Conservation (phyloP, 1,139 yeast genomes). For the Zygoascus meyerae region DNA sequence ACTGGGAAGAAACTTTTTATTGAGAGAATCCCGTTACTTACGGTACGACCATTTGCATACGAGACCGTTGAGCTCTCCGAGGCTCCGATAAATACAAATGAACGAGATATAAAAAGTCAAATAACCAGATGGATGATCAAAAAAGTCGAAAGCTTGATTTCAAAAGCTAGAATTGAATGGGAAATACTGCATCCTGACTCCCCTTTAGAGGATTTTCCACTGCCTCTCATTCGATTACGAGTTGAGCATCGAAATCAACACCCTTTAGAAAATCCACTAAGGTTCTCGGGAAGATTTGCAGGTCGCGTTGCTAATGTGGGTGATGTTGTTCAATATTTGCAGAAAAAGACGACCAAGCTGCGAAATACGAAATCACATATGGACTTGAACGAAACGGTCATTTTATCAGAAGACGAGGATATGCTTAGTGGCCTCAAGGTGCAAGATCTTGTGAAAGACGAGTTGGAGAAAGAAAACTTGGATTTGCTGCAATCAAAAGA, state of each 20-base stretch:
- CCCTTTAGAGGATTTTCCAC: slow-evolving; percentile 37
- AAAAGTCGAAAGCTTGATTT: slow-evolving; percentile 63
- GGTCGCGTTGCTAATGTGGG: slow-evolving; percentile 87
- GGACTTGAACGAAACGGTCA: slow-evolving; percentile 18
- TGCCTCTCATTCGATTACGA: slow-evolving; percentile 74
- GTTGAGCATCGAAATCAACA: slow-evolving; percentile 90
- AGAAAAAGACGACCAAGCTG: not conserved
- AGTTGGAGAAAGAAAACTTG: slow-evolving; percentile 56
- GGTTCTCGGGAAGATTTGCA: slow-evolving; percentile 85
- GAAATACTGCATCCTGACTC: slow-evolving; percentile 27
- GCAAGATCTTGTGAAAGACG: slow-evolving; percentile 54
- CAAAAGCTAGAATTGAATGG: slow-evolving; percentile 52
- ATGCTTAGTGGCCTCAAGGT: slow-evolving; percentile 45
- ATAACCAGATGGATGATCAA: slow-evolving; percentile 55
- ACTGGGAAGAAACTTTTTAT: slow-evolving; percentile 54
- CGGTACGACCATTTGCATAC: slow-evolving; percentile 82
- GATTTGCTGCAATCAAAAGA: slow-evolving; percentile 73
- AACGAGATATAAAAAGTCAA: slow-evolving; percentile 52
- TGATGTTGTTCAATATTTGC: slow-evolving; percentile 69
- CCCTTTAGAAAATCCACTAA: slow-evolving; percentile 83
- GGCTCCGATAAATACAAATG: slow-evolving; percentile 46
- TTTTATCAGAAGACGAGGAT: slow-evolving; percentile 21
- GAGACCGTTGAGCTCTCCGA: slow-evolving; percentile 54
- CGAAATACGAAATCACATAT: slow-evolving; percentile 5
- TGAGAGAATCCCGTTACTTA: slow-evolving; percentile 59